These are phyloP conservation scores for Brassica nigra DNA, from an alignment of 345 rosid species.

Conservation along the genomic window DNA sequence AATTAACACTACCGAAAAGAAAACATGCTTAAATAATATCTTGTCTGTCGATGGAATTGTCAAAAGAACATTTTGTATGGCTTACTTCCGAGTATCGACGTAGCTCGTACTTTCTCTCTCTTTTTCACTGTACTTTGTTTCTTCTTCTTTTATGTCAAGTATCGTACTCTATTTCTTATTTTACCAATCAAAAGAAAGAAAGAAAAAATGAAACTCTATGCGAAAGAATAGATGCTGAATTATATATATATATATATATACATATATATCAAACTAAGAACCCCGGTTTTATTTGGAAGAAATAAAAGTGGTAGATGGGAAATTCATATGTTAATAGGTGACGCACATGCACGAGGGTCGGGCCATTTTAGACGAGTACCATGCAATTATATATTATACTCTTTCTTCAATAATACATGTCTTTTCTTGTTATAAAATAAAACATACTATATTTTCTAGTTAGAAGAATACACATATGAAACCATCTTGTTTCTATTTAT, in stretches of 20 bases:
- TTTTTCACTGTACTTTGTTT: not conserved
- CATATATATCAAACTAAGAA: not conserved
- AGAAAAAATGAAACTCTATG: not conserved
- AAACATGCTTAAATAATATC: too few species aligned
- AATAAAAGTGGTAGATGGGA: slow-evolving; percentile 28
- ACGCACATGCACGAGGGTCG: slow-evolving; percentile 42
- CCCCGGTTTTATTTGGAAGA: slow-evolving; percentile 1
- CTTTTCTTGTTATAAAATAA: not conserved
- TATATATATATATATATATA: not conserved
- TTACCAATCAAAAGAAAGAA: slow-evolving; percentile 10
- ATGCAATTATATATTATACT: slow-evolving; percentile 3
- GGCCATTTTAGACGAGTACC: slow-evolving; percentile 28
- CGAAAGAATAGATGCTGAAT: not conserved
- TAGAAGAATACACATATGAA: not conserved
- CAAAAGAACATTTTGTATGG: not conserved
- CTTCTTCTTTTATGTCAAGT: too few species aligned
- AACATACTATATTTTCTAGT: not conserved
- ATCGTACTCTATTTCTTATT: not conserved
- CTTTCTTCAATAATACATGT: not conserved
- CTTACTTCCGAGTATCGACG: not conserved
- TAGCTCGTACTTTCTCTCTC: not conserved
- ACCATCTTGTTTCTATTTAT: slow-evolving; percentile 20
- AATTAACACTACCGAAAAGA: not conserved
- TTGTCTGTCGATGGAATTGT: not conserved
- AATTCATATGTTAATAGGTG: slow-evolving; percentile 40